Evolutionary conservation across 108 stramenopile species (phyloP).

Genomic region (Pseudonitzschia delicatissima): DNA sequence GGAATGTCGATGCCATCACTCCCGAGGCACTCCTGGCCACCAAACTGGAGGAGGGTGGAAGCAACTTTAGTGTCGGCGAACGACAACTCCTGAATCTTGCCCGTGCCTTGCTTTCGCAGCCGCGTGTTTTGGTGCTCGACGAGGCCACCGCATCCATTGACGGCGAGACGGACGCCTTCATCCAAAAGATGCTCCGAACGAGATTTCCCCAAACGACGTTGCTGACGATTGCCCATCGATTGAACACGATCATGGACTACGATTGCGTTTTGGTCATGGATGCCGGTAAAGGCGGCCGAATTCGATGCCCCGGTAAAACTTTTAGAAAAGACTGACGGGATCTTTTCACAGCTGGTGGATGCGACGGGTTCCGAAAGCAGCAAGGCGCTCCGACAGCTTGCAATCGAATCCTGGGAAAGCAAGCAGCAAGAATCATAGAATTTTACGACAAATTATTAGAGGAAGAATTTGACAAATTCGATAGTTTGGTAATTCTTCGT

Average conservation of each 20-base stretch:
- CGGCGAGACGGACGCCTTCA: conserved; percentile 80
- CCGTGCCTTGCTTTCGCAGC: conserved; percentile 77
- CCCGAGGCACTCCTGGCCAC: conserved; percentile 25
- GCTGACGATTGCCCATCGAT: conserved; percentile 90
- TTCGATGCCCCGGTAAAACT: conserved; percentile 80
- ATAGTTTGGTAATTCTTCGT: no score
- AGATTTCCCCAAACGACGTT: conserved; percentile 82
- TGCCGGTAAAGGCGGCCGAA: conserved; percentile 81
- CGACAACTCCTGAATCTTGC: conserved; percentile 89
- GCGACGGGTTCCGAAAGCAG: conserved; percentile 76
- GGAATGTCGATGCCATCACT: background rate
- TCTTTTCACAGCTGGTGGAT: conserved; percentile 80
- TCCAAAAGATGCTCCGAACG: conserved; percentile 87
- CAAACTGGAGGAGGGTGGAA: conserved; percentile 80
- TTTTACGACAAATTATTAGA: no score
- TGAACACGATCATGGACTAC: conserved; percentile 95
- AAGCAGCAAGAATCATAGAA: no score
- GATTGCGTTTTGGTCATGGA: conserved; percentile 89
- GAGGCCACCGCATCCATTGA: conserved; percentile 76
- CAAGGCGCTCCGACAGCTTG: conserved; percentile 52
- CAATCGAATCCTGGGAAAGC: background rate
- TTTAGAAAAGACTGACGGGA: conserved; percentile 35
- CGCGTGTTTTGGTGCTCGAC: conserved; percentile 72
- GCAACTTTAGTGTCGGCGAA: conserved; percentile 89
- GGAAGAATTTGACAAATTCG: no score